A percentile compares a stretch with the other conserved stretches of the same genome.
Evolutionary conservation across 495 filamentous ascomycete species (phyloP).

Genomic region (Tuber umbilicatum): DNA sequence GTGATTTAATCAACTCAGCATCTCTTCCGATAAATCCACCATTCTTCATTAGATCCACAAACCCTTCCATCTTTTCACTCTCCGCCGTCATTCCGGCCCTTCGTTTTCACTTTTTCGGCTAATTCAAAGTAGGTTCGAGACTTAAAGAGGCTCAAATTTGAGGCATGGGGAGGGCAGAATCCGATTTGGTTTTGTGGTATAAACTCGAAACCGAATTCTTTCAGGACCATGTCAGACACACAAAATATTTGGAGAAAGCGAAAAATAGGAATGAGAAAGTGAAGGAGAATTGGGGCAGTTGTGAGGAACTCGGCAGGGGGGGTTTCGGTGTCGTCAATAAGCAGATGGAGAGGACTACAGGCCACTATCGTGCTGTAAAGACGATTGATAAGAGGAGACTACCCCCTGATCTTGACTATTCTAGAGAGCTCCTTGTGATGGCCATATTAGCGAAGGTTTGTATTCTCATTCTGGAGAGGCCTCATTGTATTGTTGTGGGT

Average conservation of each 20-base stretch:
- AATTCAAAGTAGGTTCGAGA: neutral
- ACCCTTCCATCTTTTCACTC: neutral
- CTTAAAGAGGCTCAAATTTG: neutral
- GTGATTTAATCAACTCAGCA: too few relatives aligned
- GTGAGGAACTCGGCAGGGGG: neutral
- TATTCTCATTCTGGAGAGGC: neutral
- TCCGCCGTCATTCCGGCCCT: neutral
- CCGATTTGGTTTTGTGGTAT: neutral
- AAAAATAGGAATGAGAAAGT: neutral
- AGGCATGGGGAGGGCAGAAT: neutral
- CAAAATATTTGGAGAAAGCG: neutral
- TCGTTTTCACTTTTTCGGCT: neutral
- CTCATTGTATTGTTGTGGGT: neutral
- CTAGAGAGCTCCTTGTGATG: neutral
- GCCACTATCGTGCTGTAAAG: neutral
- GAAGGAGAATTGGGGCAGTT: neutral
- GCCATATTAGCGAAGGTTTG: neutral
- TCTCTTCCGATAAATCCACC: too few relatives aligned
- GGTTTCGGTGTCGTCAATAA: neutral
- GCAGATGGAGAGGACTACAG: neutral
- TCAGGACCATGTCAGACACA: neutral
- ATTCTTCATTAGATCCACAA: too few relatives aligned
- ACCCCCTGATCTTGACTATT: neutral
- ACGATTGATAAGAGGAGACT: neutral
- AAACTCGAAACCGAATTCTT: neutral